Percentiles rank a stretch among this genome's conserved stretches.
phyloP scores from a whole-genome alignment of 148 eudicot genomes.

The Rhododendron kiyosumense region DNA sequence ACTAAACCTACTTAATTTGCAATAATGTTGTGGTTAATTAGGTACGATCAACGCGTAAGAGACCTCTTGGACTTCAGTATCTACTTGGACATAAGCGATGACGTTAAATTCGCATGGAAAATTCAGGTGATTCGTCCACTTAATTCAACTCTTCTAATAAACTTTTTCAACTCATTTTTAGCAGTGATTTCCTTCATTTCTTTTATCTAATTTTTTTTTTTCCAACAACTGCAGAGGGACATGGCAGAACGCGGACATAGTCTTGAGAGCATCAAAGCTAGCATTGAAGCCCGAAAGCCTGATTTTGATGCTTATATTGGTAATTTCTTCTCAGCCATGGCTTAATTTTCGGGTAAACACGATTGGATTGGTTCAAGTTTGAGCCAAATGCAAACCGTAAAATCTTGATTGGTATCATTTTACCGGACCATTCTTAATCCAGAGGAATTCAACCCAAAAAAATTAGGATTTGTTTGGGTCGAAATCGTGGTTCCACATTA shows the following conservation, averaged over 20 bases:
- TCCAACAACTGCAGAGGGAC: constrained; percentile 61
- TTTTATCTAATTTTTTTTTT: background rate
- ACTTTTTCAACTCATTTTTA: background rate
- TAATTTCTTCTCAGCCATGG: constrained; percentile 16
- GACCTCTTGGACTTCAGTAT: constrained; percentile 94
- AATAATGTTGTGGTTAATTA: constrained; percentile 10
- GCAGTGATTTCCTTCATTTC: background rate
- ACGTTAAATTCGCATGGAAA: constrained; percentile 97
- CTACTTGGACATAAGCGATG: constrained; percentile 92
- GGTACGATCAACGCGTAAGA: constrained; percentile 88
- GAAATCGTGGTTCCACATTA: background rate
- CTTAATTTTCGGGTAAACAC: background rate
- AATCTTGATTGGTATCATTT: background rate
- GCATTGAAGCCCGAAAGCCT: constrained; percentile 95
- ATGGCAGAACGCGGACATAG: constrained; percentile 99
- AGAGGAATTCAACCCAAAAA: background rate
- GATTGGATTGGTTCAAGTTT: background rate
- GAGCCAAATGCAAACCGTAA: background rate
- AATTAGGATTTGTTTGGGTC: background rate
- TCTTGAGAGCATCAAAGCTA: constrained; percentile 97
- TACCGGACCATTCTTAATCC: background rate
- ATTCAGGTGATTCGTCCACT: constrained; percentile 56
- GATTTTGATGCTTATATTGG: constrained; percentile 99
- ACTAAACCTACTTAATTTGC: background rate
- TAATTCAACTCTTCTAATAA: background rate